Percentiles rank a stretch among this genome's conserved stretches.
Evolutionary conservation across 1,284 basidiomycete genomes (phyloP).

Genomic region (Leccinum angustisporum): DNA sequence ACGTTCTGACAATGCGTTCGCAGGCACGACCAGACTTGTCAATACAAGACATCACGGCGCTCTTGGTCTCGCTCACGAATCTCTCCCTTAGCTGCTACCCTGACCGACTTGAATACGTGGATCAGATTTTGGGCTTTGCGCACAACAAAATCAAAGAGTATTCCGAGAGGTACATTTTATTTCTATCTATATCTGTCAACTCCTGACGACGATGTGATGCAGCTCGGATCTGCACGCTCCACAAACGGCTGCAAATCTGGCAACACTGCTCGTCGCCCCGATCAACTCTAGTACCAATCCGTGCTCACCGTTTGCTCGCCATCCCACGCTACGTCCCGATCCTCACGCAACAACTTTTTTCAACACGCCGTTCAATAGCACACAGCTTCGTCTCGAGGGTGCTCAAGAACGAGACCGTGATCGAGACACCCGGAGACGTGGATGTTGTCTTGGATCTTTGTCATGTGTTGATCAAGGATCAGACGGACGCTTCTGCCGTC

Average conservation of each 20-base stretch:
- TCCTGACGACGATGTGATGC: conserved; percentile 6
- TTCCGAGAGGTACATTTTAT: too few relatives aligned
- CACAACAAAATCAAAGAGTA: too few relatives aligned
- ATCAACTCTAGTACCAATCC: conserved; percentile 82
- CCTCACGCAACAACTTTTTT: conserved; percentile 81
- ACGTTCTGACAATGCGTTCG: too few relatives aligned
- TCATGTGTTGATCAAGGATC: conserved; percentile 87
- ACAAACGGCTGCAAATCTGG: conserved; percentile 85
- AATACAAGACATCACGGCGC: too few relatives aligned
- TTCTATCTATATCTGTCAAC: too few relatives aligned
- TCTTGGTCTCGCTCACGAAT: too few relatives aligned
- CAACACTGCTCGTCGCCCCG: conserved; percentile 84
- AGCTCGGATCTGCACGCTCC: conserved; percentile 87
- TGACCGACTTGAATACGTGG: too few relatives aligned
- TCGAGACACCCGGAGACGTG: conserved; percentile 71
- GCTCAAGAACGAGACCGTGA: not conserved
- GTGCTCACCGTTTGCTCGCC: conserved; percentile 90
- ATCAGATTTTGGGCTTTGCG: too few relatives aligned
- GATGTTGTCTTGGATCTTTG: conserved; percentile 91
- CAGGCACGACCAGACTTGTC: too few relatives aligned
- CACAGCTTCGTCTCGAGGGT: conserved; percentile 85
- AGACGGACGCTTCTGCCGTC: conserved; percentile 60
- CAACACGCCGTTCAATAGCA: conserved; percentile 67
- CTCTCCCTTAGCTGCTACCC: too few relatives aligned
- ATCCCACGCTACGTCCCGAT: conserved; percentile 86